Evolutionary conservation across 176 grass and related monocot species (phyloP), one percentile per base, ranked within the genome.

Genomic region (Lolium perenne): DNA sequence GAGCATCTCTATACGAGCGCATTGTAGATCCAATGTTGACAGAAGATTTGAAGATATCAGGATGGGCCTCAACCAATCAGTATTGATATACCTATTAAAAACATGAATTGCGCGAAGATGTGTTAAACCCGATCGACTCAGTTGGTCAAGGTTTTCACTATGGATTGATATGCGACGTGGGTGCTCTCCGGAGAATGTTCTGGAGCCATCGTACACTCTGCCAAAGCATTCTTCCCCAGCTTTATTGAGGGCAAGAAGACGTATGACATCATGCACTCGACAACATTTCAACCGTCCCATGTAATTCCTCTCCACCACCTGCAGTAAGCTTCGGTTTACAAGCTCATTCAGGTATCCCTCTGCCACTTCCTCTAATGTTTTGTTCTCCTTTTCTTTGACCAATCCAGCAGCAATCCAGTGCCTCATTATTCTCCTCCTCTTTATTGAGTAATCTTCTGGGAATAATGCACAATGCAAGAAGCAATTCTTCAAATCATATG

Each of bases 361-460:
- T 3, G 88, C 91, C 25, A 86, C 85, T 62, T 88, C 38, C 62
- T 93, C 88, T 38, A 90, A 41, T 17, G 85, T 82, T 53, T 74
- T 78, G 29, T 64, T n/a, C 1, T 18, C 20, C 0, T 18, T 81
- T 74, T 85, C 83, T 15, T 53, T 71, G 18, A 94, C 49, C 38
- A 94, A 89, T 23, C 58, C 58, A 61, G 58, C 58, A 23, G 58
- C 59, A 61, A 61, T 25, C 59, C 59, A 25, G 10, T 61, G 59
- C 59, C 59, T 23, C 59, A 25, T 23, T 61, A 61, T 2, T 23
- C 3, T 61, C 21, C 59, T 61, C 10, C 59, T 61, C 59, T 61
- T 61, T 21, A 61, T 61, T 9, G 9, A 23, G 18, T 23, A 61
- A 61, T 23, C 59, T 23, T 23, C 59, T 23, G 21, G 59, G 21